Evolutionary conservation across 371 early-diverging fungal species (phyloP).

Genomic region (Fennellomyces sp.): DNA sequence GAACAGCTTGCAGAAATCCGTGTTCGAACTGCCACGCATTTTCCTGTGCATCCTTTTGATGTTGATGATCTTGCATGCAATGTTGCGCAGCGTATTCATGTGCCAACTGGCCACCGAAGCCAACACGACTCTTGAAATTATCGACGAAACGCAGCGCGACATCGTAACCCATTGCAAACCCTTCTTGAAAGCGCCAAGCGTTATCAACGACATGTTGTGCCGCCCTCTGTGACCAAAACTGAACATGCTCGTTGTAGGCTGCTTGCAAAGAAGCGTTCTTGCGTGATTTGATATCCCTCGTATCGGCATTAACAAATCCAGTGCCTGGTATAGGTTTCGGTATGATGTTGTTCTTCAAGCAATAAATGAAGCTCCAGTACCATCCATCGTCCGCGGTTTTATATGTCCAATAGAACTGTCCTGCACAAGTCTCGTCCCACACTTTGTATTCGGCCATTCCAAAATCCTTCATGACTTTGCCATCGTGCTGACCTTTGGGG

Average conservation of each 20-base stretch:
- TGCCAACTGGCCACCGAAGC: conserved; percentile 25
- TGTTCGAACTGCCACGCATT: conserved; percentile 31
- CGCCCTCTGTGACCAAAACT: conserved; percentile 12
- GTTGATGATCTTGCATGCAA: neutral
- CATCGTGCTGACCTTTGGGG: conserved; percentile 18
- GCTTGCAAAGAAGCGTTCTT: neutral
- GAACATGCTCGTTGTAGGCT: conserved; percentile 8
- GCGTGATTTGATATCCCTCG: neutral
- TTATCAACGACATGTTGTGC: conserved; percentile 1
- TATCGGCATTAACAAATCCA: neutral
- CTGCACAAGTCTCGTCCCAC: conserved; percentile 22
- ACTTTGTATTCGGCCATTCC: conserved; percentile 16
- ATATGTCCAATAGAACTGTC: conserved; percentile 36
- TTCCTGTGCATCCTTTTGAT: conserved; percentile 7
- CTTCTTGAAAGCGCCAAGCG: conserved; percentile 20
- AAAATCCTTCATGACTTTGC: conserved; percentile 22
- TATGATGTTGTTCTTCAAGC: conserved; percentile 19
- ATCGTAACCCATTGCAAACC: conserved; percentile 19
- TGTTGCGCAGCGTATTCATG: conserved; percentile 17
- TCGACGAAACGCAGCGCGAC: conserved; percentile 24
- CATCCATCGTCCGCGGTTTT: conserved; percentile 31
- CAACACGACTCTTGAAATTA: conserved; percentile 14
- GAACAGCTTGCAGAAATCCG: conserved; percentile 24
- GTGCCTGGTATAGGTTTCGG: conserved; percentile 2
- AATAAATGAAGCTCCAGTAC: conserved; percentile 35